These are phyloP conservation scores for Pleurotus platypus DNA, from an alignment of 768 basidiomycete genomes.

Conservation along the genomic window DNA sequence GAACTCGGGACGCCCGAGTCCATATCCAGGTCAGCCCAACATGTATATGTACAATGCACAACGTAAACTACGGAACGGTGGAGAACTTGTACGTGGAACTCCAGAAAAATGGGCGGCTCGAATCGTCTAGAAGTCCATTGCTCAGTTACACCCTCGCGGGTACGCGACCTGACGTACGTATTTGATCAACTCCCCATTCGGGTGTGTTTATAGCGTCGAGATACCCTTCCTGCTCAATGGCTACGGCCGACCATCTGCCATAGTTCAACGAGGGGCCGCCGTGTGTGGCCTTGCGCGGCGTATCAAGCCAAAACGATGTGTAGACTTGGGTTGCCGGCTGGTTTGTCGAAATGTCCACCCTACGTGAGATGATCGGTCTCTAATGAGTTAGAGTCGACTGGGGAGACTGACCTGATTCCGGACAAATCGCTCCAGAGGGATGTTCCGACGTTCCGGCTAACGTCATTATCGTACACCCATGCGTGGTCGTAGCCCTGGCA, in stretches of 20 bases:
- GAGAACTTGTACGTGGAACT: conserved; percentile 47
- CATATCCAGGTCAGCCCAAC: no score
- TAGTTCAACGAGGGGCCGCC: conserved; percentile 43
- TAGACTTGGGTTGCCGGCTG: conserved; percentile 52
- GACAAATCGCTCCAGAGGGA: conserved; percentile 45
- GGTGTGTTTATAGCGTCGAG: conserved; percentile 55
- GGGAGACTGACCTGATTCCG: conserved; percentile 38
- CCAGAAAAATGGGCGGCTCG: conserved; percentile 42
- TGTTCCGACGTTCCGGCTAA: conserved; percentile 23
- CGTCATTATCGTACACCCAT: conserved; percentile 43
- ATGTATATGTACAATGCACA: no score
- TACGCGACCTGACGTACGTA: conserved; percentile 30
- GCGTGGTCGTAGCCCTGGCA: conserved; percentile 48
- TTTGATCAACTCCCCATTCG: conserved; percentile 50
- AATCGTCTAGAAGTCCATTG: conserved; percentile 27
- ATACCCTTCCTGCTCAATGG: conserved; percentile 51
- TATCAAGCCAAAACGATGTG: conserved; percentile 41
- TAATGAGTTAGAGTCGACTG: not conserved
- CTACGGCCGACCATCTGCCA: conserved; percentile 39
- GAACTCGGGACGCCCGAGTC: no score
- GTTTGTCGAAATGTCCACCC: conserved; percentile 46
- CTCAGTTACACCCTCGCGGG: no score
- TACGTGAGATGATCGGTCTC: conserved; percentile 13
- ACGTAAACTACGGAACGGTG: conserved; percentile 9
- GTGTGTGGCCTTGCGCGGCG: conserved; percentile 43